phyloP scores from a whole-genome alignment of 2,329 filamentous ascomycete genomes.

The Epichloe elymi region DNA sequence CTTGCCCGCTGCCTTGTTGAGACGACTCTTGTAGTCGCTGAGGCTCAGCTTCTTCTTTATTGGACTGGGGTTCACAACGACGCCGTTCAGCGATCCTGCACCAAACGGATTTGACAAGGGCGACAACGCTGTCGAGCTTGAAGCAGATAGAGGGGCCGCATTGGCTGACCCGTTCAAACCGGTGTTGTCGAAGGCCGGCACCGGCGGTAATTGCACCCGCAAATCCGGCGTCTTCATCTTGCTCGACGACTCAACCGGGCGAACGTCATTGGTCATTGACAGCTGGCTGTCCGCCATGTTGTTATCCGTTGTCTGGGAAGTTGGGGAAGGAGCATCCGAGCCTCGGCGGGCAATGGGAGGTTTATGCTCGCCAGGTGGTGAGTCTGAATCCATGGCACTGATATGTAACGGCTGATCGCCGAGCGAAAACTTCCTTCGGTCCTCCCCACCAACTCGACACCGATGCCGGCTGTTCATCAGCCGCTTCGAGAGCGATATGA shows the following conservation, averaged over 20 bases:
- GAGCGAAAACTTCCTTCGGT: slow-evolving; percentile 17
- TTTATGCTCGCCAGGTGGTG: slow-evolving; percentile 20
- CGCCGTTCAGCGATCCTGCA: slow-evolving; percentile 27
- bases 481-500: slow-evolving; percentile 40
- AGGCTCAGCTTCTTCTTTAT: slow-evolving; percentile 55
- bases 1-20: slow-evolving; percentile 38
- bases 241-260: neutral
- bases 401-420: slow-evolving; percentile 14
- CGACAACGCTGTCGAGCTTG: slow-evolving; percentile 32
- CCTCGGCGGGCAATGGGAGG: slow-evolving; percentile 9
- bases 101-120: slow-evolving; percentile 36
- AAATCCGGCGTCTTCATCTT: slow-evolving; percentile 32
- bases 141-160: slow-evolving; percentile 34
- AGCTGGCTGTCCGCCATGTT: slow-evolving; percentile 18
- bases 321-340: slow-evolving; percentile 13
- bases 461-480: slow-evolving; percentile 36
- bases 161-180: slow-evolving; percentile 15
- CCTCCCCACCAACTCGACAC: slow-evolving; percentile 26
- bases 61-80: slow-evolving; percentile 39
- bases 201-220: slow-evolving; percentile 43
- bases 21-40: slow-evolving; percentile 50
- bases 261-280: slow-evolving; percentile 7
- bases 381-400: slow-evolving; percentile 28
- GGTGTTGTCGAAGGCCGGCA: slow-evolving; percentile 34
- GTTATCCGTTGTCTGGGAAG: slow-evolving; percentile 13